Evolutionary conservation across 2,329 filamentous ascomycete genomes (phyloP), one percentile per base, ranked within the genome.

Genomic region (Plectosphaerella cucumerina): DNA sequence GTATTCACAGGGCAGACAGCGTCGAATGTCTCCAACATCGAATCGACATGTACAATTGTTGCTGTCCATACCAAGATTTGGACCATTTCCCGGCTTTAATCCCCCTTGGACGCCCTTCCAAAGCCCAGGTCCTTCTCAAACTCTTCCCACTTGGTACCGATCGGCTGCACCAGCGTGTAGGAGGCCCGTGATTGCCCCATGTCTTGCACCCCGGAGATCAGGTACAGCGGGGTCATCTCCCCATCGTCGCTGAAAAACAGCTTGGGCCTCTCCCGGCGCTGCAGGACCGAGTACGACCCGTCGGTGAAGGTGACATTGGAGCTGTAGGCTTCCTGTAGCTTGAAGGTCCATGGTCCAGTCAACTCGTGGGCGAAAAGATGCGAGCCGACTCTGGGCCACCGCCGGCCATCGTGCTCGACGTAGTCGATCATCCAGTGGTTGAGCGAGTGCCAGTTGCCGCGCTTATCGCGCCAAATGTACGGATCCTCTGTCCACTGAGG

Each of bases 161-260:
- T 46, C 5, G 61, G 59, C 23, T 58, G 59, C 15, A 61, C 54
- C 3, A 62, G 44, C 2, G 59, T 59, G 10, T 59, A 62, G 20
- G 59, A 61, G 4, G 44, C 44, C 31, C 57, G 55, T 1, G 51
- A 48, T 3, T 50, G 63, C 35, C 62, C 59, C 41, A 68, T 62
- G 52, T 70, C 68, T 52, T 78, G 74, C 0, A 79, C 74, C 0
- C 75, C 75, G 33, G 68, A 78, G 1, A 70, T 61, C 52, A 78
- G 47, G 49, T 75, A 75, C 41, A 79, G 53, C 3, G 75, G 74
- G 14, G 65, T 73, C 64, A 75, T 64, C n/a, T 67, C 50, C 0
- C 70, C 70, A 51, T 78, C 74, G 1, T 68, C 60, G 50, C 72
- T 76, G 17, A 78, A 77, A 48, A 71, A 75, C 5, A 79, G 45